Base-by-base conservation (phyloP, 371 early-diverging fungal genomes). In the Haplosporangium sp. region DNA sequence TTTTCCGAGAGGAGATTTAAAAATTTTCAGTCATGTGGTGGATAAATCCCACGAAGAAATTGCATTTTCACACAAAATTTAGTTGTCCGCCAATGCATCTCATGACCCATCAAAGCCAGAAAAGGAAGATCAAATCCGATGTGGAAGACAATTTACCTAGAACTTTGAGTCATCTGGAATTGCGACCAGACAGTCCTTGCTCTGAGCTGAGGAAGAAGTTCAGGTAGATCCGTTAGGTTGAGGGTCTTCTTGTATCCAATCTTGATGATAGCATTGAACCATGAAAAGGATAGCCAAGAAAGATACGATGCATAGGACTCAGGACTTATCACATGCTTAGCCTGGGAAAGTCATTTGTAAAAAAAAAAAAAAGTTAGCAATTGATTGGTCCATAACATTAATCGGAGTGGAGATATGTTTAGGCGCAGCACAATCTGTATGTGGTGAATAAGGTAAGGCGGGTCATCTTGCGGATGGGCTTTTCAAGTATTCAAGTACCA, bases 231-330 rank as follows among this genome's bases (percentile, higher is more conserved):
- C 3, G 63, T 40, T 0, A 44, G 42, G 37, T 67, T 73, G 62
- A 84, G 69, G 7, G 82, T 75, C 69, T 82, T 84, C 19, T 63
- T 47, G n/a, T 72, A 69, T 39, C 84, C 84, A 35, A 84, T 61
- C 35, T 69, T 65, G 65, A 84, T 75, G 20, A 82, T 40, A 4
- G 56, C 9, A 27, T 74, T 82, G 78, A 84, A 74, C 84, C 84
- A 84, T 2, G 84, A 57, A 20, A 82, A 84, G 61, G 69, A 83
- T 3, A 83, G 68, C 75, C 79, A 78, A 11, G 75, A 75, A 34
- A 71, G 8, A 20, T 72, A 78, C 10, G 79, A 78, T 10, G 83
- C 83, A 58, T 70, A 71, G 0, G 69, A 63, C 39, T 83, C 83
- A 3, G 79, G 62, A 35, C 83, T 75, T 53, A 74, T 78, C 9